phyloP scores from a whole-genome alignment of 2,329 filamentous ascomycete species.

The Dactylonectria macrodidyma region DNA sequence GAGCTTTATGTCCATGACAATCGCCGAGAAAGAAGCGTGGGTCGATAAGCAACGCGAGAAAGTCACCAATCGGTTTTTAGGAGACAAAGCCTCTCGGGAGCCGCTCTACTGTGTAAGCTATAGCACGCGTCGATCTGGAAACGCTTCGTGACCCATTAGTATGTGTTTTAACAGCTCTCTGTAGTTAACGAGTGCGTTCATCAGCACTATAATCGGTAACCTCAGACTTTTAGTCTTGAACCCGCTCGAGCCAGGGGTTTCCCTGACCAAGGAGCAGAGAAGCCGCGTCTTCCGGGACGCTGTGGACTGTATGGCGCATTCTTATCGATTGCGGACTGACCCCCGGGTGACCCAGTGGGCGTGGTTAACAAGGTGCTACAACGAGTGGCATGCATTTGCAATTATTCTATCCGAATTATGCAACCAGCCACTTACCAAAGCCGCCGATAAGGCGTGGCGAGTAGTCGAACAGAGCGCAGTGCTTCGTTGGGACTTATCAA shows the following conservation, averaged over 20 bases:
- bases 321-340: slow-evolving; percentile 16
- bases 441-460: slow-evolving; percentile 27
- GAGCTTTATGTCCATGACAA: slow-evolving; percentile 26
- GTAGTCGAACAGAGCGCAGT: slow-evolving; percentile 27
- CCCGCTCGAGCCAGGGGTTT: slow-evolving; percentile 10
- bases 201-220: slow-evolving; percentile 21
- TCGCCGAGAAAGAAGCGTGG: slow-evolving; percentile 20
- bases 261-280: slow-evolving; percentile 18
- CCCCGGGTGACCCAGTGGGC: slow-evolving; percentile 17
- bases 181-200: slow-evolving; percentile 17
- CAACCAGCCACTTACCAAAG: slow-evolving; percentile 12
- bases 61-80: slow-evolving; percentile 10
- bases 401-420: slow-evolving; percentile 21
- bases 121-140: neutral
- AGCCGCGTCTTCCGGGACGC: slow-evolving; percentile 22
- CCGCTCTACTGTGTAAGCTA: slow-evolving; percentile 20
- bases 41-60: slow-evolving; percentile 13
- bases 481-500: slow-evolving; percentile 22
- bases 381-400: slow-evolving; percentile 27
- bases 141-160: no score
- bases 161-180: neutral
- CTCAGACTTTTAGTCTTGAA: slow-evolving; percentile 18
- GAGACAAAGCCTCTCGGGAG: neutral
- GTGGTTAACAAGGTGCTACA: slow-evolving; percentile 22
- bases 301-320: slow-evolving; percentile 27